phyloP scores from a whole-genome alignment of 805 yeast species.

The Candida tammaniensis region DNA sequence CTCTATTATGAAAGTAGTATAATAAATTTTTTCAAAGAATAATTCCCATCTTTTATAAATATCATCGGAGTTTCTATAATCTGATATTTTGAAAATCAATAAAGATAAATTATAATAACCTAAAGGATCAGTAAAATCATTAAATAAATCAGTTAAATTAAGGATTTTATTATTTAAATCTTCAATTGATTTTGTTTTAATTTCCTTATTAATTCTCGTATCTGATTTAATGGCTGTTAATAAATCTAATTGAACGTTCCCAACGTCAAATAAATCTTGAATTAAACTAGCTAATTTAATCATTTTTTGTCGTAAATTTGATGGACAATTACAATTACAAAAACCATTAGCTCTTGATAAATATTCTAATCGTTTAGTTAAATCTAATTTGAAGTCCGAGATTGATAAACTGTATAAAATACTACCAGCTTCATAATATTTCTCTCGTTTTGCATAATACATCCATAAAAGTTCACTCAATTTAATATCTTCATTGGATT shows the following conservation, averaged over 20 bases:
- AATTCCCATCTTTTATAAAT: constrained; percentile 78
- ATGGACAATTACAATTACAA: constrained; percentile 81
- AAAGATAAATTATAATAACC: constrained; percentile 84
- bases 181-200: constrained; percentile 48
- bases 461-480: constrained; percentile 86
- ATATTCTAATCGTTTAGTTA: constrained; percentile 79
- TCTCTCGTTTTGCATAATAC: constrained; percentile 79
- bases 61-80: constrained; percentile 80
- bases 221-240: constrained; percentile 50
- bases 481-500: constrained; percentile 58
- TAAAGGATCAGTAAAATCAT: constrained; percentile 81
- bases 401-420: constrained; percentile 67
- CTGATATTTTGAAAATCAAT: constrained; percentile 76
- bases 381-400: constrained; percentile 65
- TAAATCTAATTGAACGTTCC: constrained; percentile 76
- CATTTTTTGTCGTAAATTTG: constrained; percentile 72
- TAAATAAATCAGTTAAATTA: constrained; percentile 75
- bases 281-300: constrained; percentile 65
- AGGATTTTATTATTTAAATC: constrained; percentile 63
- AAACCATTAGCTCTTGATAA: constrained; percentile 91
- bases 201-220: constrained; percentile 44
- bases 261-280: constrained; percentile 80
- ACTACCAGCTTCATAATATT: constrained; percentile 80
- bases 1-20: constrained; percentile 23
- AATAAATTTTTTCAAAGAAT: constrained; percentile 51